Base-by-base conservation (phyloP, 768 basidiomycete genomes). In the Naematelia aurantialba region DNA sequence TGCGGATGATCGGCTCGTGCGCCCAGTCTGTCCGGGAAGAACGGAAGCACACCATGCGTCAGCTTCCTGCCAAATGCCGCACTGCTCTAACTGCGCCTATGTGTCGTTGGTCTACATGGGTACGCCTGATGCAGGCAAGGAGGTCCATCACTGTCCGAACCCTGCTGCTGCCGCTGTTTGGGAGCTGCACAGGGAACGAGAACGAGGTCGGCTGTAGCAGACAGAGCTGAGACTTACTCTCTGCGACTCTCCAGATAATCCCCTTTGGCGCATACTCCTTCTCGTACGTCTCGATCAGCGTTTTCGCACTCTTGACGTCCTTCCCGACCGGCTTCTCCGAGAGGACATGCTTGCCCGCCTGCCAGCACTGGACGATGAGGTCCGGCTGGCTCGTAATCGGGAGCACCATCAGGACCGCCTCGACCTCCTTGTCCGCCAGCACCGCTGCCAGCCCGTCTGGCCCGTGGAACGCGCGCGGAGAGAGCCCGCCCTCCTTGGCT, bases 271-370 rank as follows among this genome's bases (percentile, higher is more conserved):
- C 84, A 78, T 84, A 89, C 51, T 80, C 78, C 54, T 76, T 73
- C 64, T 88, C 83, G 75, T 89, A 92, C 39, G 79, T 80, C 31
- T 82, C 79, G 72, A 92, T 85, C 50, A 91, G 80, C 60, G 80
- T 79, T 47, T 84, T 76, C 0, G 87, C 90, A 1, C 79, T 78
- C 26, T 81, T 80, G 46, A 91, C 84, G 67, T 87, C 85, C 44
- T 85, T 81, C 2, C 85, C 89, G 13, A 91, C 82, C 4, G 91
- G 91, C 71, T 93, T 93, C 80, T 94, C 91, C 75, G 86, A 87
- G 60, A 92, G 72, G 50, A 93, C 89, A 71, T 92, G 88, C 78
- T 93, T 94, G 25, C 90, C 88, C 2, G 88, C 87, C 47, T 70
- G 56, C 46, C 69, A 58, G 0, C 70, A 68, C 68, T 82, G 83